phyloP scores from a whole-genome alignment of 2,329 filamentous ascomycete species.

The Helotiales sp. region DNA sequence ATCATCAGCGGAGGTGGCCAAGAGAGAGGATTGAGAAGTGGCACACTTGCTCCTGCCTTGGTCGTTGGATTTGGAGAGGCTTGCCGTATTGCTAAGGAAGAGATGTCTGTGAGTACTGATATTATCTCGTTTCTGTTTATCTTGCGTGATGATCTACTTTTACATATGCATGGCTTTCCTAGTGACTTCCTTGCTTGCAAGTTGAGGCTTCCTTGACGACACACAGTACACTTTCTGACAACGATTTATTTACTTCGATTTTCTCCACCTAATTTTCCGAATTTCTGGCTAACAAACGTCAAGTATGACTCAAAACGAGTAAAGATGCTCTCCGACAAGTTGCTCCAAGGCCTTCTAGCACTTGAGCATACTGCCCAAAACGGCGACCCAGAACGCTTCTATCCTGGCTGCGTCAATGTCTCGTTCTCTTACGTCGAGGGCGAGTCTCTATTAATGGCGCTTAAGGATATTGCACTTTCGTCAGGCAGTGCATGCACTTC shows the following conservation, averaged over 20 bases:
- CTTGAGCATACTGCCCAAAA: slow-evolving; percentile 95
- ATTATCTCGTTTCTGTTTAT: slow-evolving; percentile 24
- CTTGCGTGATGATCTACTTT: slow-evolving; percentile 78
- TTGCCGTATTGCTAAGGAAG: slow-evolving; percentile 86
- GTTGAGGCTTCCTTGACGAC: slow-evolving; percentile 45
- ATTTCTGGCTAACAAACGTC: slow-evolving; percentile 34
- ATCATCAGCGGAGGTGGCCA: slow-evolving; percentile 97
- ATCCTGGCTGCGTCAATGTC: slow-evolving; percentile 96
- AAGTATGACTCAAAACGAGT: slow-evolving; percentile 94
- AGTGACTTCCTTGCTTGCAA: slow-evolving; percentile 58
- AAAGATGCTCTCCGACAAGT: slow-evolving; percentile 78
- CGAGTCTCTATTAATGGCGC: slow-evolving; percentile 95
- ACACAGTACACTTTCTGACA: slow-evolving; percentile 42
- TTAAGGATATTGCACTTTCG: slow-evolving; percentile 96
- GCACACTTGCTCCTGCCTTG: slow-evolving; percentile 87
- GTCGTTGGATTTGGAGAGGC: slow-evolving; percentile 95
- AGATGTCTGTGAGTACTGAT: slow-evolving; percentile 76
- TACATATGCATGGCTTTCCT: slow-evolving; percentile 90
- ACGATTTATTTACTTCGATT: slow-evolving; percentile 33
- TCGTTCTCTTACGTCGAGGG: slow-evolving; percentile 99
- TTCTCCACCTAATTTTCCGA: slow-evolving; percentile 18
- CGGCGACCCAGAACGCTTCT: slow-evolving; percentile 81
- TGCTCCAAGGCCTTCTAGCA: slow-evolving; percentile 80
- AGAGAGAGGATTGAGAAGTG: slow-evolving; percentile 91
- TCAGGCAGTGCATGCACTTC: slow-evolving; percentile 98